Percentiles rank a stretch among this genome's conserved stretches.
Conservation (phyloP, 306 rosid genomes). For the Erythrophleum fordii region DNA sequence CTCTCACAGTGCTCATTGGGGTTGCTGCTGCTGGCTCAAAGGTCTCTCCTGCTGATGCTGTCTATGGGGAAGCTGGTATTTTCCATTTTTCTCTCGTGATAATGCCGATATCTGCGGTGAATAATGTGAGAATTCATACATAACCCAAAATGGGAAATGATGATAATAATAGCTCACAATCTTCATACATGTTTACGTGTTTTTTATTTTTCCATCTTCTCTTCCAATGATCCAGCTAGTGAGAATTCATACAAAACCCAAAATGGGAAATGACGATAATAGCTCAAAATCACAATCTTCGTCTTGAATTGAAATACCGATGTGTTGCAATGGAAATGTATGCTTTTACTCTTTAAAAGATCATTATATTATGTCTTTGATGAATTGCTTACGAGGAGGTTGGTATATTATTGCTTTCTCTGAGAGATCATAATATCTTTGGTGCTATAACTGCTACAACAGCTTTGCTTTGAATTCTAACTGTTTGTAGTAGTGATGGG, state of each 20-base stretch:
- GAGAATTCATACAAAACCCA: not conserved
- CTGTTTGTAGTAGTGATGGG: not conserved
- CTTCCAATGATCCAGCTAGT: not conserved
- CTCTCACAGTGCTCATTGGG: slow-evolving; percentile 83
- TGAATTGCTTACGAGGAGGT: not conserved
- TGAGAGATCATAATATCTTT: not conserved
- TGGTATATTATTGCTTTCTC: not conserved
- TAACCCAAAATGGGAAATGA: not conserved
- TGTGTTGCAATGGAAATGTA: not conserved
- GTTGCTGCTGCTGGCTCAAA: slow-evolving; percentile 84
- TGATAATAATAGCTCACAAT: not conserved
- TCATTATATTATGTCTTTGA: not conserved
- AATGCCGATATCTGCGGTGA: not conserved
- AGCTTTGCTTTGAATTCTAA: slow-evolving; percentile 21
- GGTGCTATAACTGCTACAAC: slow-evolving; percentile 2
- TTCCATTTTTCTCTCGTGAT: not conserved
- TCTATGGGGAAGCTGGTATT: slow-evolving; percentile 87
- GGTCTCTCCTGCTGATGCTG: slow-evolving; percentile 95
- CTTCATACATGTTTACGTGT: too few species aligned
- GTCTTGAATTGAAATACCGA: not conserved
- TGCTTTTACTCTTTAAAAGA: not conserved
- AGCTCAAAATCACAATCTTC: not conserved
- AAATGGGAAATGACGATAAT: not conserved
- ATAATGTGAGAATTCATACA: not conserved
- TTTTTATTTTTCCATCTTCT: not conserved